A percentile compares a stretch with the other conserved stretches of the same genome.
Evolutionary conservation across 345 rosid species (phyloP).

Genomic region (Raphanus raphanistrum): DNA sequence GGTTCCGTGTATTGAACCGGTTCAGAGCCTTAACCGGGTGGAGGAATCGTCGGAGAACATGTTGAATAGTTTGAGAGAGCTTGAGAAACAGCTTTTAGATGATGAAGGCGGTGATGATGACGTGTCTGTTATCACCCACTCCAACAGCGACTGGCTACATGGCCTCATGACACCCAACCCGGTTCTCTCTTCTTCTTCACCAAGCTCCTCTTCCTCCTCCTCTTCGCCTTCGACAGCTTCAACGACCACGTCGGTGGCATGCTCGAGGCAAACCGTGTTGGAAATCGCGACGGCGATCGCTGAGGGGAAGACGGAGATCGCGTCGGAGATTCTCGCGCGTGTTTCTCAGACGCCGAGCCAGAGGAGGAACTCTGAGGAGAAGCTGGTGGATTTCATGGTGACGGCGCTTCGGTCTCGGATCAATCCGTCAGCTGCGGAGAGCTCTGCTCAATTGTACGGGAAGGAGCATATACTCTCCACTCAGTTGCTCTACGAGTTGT

Average conservation of each 20-base stretch:
- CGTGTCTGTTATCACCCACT: conserved; percentile 68
- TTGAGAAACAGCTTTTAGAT: conserved; percentile 76
- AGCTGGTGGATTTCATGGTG: conserved; percentile 59
- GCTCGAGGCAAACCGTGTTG: conserved; percentile 56
- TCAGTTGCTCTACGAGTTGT: conserved; percentile 60
- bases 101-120: conserved; percentile 68
- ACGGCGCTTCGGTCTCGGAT: conserved; percentile 64
- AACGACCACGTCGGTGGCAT: conserved; percentile 40
- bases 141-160: conserved; percentile 83
- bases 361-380: conserved; percentile 71
- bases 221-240: conserved; percentile 66
- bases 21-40: conserved; percentile 29
- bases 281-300: conserved; percentile 79
- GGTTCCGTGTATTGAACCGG: conserved; percentile 43
- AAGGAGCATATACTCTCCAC: conserved; percentile 61
- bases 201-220: conserved; percentile 75
- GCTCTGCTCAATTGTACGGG: conserved; percentile 54
- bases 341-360: conserved; percentile 51
- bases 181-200: conserved; percentile 51
- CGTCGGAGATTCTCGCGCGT: conserved; percentile 64
- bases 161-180: conserved; percentile 51
- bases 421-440: conserved; percentile 38
- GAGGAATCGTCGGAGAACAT: conserved; percentile 62
- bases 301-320: conserved; percentile 64
- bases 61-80: conserved; percentile 74